Percentiles rank a stretch among this genome's conserved stretches.
Conservation (phyloP, 495 filamentous ascomycete genomes). For the Cercophora sp. region DNA sequence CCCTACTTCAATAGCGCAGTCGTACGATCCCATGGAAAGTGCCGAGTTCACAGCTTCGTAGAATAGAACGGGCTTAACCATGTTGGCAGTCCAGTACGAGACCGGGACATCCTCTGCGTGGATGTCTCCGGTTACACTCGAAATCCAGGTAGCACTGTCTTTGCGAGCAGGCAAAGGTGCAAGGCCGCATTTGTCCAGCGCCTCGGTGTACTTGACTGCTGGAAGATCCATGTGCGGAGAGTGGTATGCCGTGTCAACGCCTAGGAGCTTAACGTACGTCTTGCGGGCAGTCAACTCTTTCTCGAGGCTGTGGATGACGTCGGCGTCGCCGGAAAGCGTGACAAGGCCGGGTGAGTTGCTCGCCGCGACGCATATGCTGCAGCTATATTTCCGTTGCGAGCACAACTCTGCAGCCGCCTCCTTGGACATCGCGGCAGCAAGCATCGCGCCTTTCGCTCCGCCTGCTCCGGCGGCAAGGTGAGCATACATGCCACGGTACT, state of each 20-base stretch:
- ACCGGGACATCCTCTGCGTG: conserved; percentile 18
- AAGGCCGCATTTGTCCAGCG: conserved; percentile 27
- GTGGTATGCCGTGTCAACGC: conserved; percentile 58
- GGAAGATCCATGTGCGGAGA: conserved; percentile 53
- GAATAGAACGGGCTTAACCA: conserved; percentile 55
- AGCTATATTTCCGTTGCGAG: conserved; percentile 16
- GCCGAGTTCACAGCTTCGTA: conserved; percentile 46
- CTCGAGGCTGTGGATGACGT: conserved; percentile 34
- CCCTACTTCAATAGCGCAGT: conserved; percentile 51
- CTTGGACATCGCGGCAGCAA: conserved; percentile 32
- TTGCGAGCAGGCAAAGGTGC: conserved; percentile 15
- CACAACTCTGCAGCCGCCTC: conserved; percentile 34
- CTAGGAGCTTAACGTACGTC: conserved; percentile 40
- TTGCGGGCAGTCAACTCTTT: conserved; percentile 25
- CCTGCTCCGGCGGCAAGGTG: conserved; percentile 26
- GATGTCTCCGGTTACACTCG: conserved; percentile 33
- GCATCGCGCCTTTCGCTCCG: conserved; percentile 37
- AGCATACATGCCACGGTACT: conserved; percentile 39
- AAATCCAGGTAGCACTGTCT: conserved; percentile 34
- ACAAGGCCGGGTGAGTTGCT: conserved; percentile 35
- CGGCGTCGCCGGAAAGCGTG: conserved; percentile 42
- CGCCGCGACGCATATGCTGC: conserved; percentile 38
- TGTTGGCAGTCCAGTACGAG: conserved; percentile 58
- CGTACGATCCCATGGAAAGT: conserved; percentile 34
- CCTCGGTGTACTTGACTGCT: conserved; percentile 37